Percentiles rank a stretch among this genome's conserved stretches.
phyloP scores from a whole-genome alignment of 257 asterid species.

The Cynanchum wilfordii region DNA sequence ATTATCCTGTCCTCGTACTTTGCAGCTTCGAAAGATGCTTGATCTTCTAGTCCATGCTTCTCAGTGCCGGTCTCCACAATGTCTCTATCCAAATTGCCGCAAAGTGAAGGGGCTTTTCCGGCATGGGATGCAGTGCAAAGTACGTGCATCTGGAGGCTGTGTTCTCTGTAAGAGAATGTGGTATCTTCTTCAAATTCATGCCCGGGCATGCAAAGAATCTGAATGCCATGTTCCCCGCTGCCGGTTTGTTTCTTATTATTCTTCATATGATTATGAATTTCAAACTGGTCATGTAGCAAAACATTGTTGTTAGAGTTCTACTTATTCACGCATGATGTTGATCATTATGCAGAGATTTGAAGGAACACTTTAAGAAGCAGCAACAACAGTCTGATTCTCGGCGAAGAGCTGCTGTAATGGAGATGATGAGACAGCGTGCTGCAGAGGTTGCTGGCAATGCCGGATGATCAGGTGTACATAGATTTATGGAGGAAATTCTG shows the following conservation, averaged over 20 bases:
- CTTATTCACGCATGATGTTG: background rate
- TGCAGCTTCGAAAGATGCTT: conserved; percentile 96
- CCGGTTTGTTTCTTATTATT: conserved; percentile 51
- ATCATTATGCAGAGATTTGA: conserved; percentile 60
- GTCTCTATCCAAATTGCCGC: conserved; percentile 87
- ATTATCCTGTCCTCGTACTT: conserved; percentile 20
- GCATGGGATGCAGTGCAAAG: conserved; percentile 79
- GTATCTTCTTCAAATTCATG: conserved; percentile 97
- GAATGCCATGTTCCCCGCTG: conserved; percentile 93
- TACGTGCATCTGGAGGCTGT: conserved; percentile 94
- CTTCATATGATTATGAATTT: background rate
- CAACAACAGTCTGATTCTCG: conserved; percentile 94
- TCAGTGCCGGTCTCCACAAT: conserved; percentile 69
- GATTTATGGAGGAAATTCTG: conserved; percentile 9
- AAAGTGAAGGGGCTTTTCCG: conserved; percentile 98
- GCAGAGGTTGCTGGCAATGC: conserved; percentile 79
- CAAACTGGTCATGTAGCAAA: background rate
- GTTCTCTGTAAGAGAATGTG: conserved; percentile 92
- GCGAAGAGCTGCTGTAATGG: conserved; percentile 92
- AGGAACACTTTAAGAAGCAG: conserved; percentile 63
- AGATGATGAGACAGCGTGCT: conserved; percentile 96
- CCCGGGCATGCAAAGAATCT: conserved; percentile 94
- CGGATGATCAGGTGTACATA: conserved; percentile 36
- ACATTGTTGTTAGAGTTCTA: background rate
- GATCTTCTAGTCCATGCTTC: conserved; percentile 97